Evolutionary conservation across 2,329 filamentous ascomycete species (phyloP).

Genomic region (Aspergillus sp.): DNA sequence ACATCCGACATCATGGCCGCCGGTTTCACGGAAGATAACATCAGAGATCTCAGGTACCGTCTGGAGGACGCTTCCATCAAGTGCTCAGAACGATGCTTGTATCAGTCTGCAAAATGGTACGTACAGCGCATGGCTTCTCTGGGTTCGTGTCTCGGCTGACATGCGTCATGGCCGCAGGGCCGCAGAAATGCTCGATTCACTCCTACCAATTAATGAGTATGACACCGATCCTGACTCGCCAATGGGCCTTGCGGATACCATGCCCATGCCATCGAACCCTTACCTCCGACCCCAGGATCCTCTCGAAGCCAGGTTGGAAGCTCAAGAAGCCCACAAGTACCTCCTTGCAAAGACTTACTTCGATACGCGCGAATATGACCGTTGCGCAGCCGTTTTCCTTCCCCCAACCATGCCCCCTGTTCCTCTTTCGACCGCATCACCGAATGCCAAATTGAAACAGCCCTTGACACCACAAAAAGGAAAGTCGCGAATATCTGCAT

Average conservation of each 20-base stretch:
- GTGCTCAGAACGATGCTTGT: constrained; percentile 90
- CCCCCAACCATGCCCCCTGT: constrained; percentile 70
- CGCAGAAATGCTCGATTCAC: constrained; percentile 82
- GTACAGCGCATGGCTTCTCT: neutral
- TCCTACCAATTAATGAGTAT: constrained; percentile 54
- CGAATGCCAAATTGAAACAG: constrained; percentile 33
- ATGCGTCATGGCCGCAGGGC: constrained; percentile 54
- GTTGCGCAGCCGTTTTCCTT: constrained; percentile 82
- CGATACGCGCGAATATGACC: constrained; percentile 90
- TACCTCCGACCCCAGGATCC: constrained; percentile 55
- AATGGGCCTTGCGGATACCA: constrained; percentile 49
- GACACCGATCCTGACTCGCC: constrained; percentile 55
- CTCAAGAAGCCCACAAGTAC: constrained; percentile 72
- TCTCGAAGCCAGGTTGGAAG: constrained; percentile 67
- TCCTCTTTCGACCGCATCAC: constrained; percentile 42
- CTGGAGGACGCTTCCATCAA: constrained; percentile 81
- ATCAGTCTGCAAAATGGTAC: constrained; percentile 94
- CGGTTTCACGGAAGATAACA: constrained; percentile 30
- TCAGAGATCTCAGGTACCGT: constrained; percentile 59
- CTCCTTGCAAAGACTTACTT: constrained; percentile 90
- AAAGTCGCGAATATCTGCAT: constrained; percentile 53
- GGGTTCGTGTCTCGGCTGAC: constrained; percentile 7
- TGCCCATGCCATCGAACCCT: constrained; percentile 41
- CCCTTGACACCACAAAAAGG: constrained; percentile 44
- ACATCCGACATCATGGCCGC: constrained; percentile 24